Evolutionary conservation across 164 flowering plant genomes (phyloP).

Genomic region (Magnolia officinalis): DNA sequence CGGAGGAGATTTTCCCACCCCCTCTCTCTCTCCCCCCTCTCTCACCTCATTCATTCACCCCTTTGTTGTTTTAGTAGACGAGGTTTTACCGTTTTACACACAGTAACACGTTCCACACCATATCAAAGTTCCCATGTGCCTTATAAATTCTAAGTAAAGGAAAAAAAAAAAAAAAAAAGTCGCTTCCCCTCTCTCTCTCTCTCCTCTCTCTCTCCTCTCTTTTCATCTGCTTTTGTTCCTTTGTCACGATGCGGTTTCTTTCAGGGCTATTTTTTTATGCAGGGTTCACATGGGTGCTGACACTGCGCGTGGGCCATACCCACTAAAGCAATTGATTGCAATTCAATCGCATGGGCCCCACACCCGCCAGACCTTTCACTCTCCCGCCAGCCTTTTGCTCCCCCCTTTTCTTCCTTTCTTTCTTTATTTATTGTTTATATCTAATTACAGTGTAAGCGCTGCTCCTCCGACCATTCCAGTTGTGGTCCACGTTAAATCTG

Average conservation of each 20-base stretch:
- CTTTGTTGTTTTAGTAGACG: neutral
- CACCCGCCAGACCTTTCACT: neutral
- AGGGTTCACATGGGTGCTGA: conserved; percentile 17
- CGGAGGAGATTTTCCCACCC: neutral
- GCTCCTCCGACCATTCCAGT: neutral
- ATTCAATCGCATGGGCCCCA: conserved; percentile 3
- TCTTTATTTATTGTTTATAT: too few relatives aligned
- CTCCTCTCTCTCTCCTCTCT: neutral
- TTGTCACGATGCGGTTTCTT: conserved; percentile 7
- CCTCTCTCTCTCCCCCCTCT: neutral
- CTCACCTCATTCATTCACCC: neutral
- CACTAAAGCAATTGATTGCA: conserved; percentile 6
- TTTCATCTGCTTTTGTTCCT: neutral
- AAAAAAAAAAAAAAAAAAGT: too few relatives aligned
- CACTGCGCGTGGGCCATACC: conserved; percentile 3
- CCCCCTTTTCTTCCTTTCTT: neutral
- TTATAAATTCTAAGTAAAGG: too few relatives aligned
- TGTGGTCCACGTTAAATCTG: neutral
- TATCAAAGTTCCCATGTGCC: neutral
- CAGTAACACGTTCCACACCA: neutral
- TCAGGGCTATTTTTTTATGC: conserved; percentile 2
- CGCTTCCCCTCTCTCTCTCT: neutral
- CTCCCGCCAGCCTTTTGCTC: conserved; percentile 4
- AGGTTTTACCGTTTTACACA: neutral
- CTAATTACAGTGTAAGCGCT: too few relatives aligned